Conservation (phyloP, 1,284 basidiomycete genomes). For the Melampsora occidentalis region DNA sequence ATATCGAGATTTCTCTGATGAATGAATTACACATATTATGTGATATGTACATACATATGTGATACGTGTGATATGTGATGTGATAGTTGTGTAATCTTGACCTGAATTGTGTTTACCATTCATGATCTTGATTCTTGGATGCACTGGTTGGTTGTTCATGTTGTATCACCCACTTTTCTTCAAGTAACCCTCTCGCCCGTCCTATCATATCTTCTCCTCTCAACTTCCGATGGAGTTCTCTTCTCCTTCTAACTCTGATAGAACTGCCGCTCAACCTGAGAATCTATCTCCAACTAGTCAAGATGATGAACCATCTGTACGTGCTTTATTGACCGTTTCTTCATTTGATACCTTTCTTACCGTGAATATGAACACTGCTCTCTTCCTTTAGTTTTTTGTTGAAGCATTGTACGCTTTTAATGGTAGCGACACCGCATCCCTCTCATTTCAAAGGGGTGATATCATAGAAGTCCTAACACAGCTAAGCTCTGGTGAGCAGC, state of each 20-base stretch:
- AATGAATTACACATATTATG: too few relatives aligned
- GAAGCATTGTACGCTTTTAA: constrained; percentile 88
- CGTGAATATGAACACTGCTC: background rate
- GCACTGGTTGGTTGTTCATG: too few relatives aligned
- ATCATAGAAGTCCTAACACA: constrained; percentile 90
- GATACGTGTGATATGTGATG: too few relatives aligned
- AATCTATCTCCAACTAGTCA: background rate
- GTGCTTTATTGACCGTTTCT: background rate
- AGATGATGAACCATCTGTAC: constrained; percentile 3
- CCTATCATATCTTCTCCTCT: background rate
- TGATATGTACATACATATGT: too few relatives aligned
- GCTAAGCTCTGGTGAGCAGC: constrained; percentile 63
- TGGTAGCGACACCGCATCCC: constrained; percentile 68
- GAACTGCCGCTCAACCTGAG: background rate
- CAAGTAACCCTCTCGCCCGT: too few relatives aligned
- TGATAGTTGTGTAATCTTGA: too few relatives aligned
- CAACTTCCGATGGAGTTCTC: constrained; percentile 1
- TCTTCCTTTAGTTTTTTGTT: constrained; percentile 66
- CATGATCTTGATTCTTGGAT: too few relatives aligned
- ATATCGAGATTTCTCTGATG: too few relatives aligned
- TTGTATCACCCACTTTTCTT: too few relatives aligned
- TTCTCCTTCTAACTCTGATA: background rate
- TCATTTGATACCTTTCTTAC: background rate
- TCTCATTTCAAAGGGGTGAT: constrained; percentile 81
- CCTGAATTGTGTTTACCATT: too few relatives aligned